Percentiles rank a stretch among this genome's conserved stretches.
Conservation (phyloP, 345 rosid species). For the Triadica sebifera region DNA sequence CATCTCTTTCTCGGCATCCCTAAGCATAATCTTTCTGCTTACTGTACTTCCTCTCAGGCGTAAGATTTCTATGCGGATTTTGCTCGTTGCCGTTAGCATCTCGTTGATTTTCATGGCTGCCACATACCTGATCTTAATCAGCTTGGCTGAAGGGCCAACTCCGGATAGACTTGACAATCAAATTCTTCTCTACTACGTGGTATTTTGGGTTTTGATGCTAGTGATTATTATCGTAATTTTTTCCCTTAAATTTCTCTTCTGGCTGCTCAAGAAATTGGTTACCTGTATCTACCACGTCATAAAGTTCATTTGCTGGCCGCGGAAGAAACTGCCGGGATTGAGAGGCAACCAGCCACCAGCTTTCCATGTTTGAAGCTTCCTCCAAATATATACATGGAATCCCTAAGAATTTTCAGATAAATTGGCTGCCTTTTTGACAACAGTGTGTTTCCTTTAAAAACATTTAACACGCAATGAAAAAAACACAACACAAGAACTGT, state of each 20-base stretch:
- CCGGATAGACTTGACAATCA: not conserved
- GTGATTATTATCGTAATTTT: not conserved
- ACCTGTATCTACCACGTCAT: not conserved
- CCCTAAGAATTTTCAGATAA: no score
- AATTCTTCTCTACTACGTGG: not conserved
- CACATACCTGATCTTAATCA: not conserved
- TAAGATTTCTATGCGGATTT: not conserved
- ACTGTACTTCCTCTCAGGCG: slow-evolving; percentile 5
- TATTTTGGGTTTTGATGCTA: not conserved
- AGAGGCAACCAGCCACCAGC: not conserved
- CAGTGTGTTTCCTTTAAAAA: no score
- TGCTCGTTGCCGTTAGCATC: not conserved
- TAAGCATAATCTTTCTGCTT: slow-evolving; percentile 9
- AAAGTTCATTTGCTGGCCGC: not conserved
- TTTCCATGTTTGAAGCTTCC: not conserved
- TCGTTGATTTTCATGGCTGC: not conserved
- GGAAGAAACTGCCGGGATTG: not conserved
- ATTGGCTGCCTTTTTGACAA: no score
- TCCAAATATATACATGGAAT: no score
- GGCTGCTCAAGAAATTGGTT: not conserved
- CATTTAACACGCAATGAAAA: no score
- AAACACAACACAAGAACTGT: no score
- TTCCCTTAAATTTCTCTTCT: not conserved
- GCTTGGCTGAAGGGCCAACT: not conserved
- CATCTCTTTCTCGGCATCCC: not conserved